Percentiles rank a stretch among this genome's conserved stretches.
These are phyloP conservation scores for Yarrowia deformans DNA, from an alignment of 805 yeast genomes.

Conservation along the genomic window DNA sequence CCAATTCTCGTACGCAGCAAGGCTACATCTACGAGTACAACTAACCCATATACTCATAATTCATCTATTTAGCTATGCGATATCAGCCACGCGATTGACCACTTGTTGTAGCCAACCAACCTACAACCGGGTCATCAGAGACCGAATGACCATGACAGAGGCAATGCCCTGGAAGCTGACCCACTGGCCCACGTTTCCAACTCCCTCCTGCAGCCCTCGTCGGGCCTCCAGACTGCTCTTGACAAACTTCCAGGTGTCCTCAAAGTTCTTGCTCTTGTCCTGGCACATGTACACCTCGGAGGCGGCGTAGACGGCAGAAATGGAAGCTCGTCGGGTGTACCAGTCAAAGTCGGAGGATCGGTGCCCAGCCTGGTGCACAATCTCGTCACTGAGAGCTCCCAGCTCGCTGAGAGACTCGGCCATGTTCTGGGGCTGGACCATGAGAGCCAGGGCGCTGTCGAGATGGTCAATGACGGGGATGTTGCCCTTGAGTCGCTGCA, in stretches of 20 bases:
- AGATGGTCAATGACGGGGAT: constrained; percentile 42
- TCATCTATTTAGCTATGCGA: constrained; percentile 7
- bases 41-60: constrained; percentile 8
- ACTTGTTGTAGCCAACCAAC: no score
- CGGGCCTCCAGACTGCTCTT: constrained; percentile 63
- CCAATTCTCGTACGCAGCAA: background rate
- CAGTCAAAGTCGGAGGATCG: constrained; percentile 80
- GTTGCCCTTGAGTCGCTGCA: constrained; percentile 60
- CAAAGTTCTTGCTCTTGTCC: constrained; percentile 65
- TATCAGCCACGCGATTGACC: background rate
- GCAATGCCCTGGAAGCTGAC: constrained; percentile 69
- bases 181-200: constrained; percentile 78
- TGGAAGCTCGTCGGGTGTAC: constrained; percentile 84
- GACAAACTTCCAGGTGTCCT: constrained; percentile 69
- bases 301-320: constrained; percentile 74
- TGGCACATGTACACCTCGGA: constrained; percentile 81
- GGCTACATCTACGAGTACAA: background rate
- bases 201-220: constrained; percentile 63
- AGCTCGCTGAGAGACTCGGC: constrained; percentile 68
- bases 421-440: constrained; percentile 71
- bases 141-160: constrained; percentile 69
- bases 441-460: constrained; percentile 61
- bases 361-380: constrained; percentile 82
- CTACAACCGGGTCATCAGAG: constrained; percentile 55
- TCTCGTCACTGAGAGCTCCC: constrained; percentile 80